These are phyloP conservation scores for Microdochium trichocladiopsis DNA, from an alignment of 2,329 filamentous ascomycete species.

Conservation along the genomic window DNA sequence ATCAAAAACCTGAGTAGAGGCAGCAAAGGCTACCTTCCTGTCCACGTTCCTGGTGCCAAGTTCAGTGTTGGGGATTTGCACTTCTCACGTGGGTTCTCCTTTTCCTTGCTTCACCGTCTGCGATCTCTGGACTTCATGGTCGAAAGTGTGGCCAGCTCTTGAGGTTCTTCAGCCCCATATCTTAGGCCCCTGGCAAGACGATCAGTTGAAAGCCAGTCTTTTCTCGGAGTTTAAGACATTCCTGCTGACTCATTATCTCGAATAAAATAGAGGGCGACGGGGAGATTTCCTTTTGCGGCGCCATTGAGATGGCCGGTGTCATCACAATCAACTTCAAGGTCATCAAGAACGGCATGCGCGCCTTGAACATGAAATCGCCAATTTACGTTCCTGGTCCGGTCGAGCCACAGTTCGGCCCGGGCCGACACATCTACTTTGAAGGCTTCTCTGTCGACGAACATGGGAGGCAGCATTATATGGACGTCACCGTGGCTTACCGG, in stretches of 20 bases:
- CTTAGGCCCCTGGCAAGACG: no score
- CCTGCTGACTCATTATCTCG: background rate
- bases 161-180: no score
- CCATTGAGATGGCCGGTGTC: constrained; percentile 89
- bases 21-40: constrained; percentile 77
- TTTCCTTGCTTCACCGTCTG: background rate
- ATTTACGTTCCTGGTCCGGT: constrained; percentile 84
- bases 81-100: constrained; percentile 52
- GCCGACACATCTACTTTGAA: constrained; percentile 77
- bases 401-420: constrained; percentile 80
- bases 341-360: constrained; percentile 70
- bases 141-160: no score
- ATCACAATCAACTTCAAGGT: constrained; percentile 89
- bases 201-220: no score
- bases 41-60: constrained; percentile 81
- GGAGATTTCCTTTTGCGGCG: constrained; percentile 82
- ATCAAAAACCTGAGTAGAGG: constrained; percentile 81
- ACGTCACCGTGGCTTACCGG: constrained; percentile 79
- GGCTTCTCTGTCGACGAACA: constrained; percentile 85
- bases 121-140: no score
- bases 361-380: constrained; percentile 72
- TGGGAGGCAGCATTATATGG: constrained; percentile 84
- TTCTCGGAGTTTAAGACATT: no score
- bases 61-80: constrained; percentile 87
- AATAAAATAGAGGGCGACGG: constrained; percentile 65